Conservation (phyloP, 495 filamentous ascomycete genomes). For the Podospora australis region DNA sequence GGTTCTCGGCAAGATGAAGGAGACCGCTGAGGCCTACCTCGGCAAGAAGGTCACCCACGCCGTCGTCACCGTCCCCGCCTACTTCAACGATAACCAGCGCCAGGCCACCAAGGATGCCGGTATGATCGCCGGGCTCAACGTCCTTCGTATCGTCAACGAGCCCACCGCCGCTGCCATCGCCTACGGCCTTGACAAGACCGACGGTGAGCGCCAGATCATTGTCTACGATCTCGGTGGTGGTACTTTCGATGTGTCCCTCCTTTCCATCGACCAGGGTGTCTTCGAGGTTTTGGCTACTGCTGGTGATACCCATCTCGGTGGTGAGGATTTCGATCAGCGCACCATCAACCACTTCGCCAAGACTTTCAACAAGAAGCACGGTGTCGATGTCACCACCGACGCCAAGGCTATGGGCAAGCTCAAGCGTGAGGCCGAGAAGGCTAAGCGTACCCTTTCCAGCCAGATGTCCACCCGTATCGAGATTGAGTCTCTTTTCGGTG, state of each 20-base stretch:
- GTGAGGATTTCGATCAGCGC: constrained; percentile 99
- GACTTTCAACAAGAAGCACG: constrained; percentile 98
- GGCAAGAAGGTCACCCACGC: constrained; percentile 95
- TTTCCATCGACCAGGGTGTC: constrained; percentile 93
- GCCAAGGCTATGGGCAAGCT: constrained; percentile 99
- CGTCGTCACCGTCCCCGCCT: constrained; percentile 94
- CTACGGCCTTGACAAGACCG: constrained; percentile 81
- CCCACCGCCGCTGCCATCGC: constrained; percentile 84
- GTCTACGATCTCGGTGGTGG: constrained; percentile 99
- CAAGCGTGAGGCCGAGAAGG: constrained; percentile 99
- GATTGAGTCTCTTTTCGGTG: constrained; percentile 95
- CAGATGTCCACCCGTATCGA: constrained; percentile 98
- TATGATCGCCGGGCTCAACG: constrained; percentile 88
- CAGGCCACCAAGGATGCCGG: constrained; percentile 98
- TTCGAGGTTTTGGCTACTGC: constrained; percentile 98
- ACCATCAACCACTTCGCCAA: constrained; percentile 96
- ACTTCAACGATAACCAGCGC: constrained; percentile 99
- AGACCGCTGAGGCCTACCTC: constrained; percentile 87
- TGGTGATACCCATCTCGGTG: constrained; percentile 98
- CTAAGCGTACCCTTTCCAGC: constrained; percentile 97
- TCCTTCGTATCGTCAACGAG: constrained; percentile 96
- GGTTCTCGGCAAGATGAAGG: constrained; percentile 93
- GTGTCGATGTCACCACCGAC: constrained; percentile 87
- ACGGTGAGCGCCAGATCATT: constrained; percentile 83
- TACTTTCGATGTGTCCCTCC: constrained; percentile 99